A percentile compares a stretch with the other conserved stretches of the same genome.
Conservation (phyloP, 805 yeast genomes). For the Metschnikowia corniflorae region DNA sequence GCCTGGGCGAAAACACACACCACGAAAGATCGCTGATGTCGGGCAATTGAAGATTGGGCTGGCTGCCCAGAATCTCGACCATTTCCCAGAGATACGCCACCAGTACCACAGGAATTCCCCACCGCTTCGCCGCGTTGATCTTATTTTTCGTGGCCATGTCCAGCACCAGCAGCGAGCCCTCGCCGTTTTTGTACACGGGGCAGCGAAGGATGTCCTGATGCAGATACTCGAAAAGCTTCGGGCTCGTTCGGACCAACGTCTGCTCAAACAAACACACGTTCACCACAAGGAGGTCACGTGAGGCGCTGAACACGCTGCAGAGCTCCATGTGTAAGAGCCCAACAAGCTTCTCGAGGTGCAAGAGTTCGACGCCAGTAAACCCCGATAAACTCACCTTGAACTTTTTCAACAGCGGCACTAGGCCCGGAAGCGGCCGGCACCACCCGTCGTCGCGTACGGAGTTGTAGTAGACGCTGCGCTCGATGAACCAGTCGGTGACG, state of each 20-base stretch:
- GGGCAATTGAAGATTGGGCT: conserved; percentile 28
- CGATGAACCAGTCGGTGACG: conserved; percentile 80
- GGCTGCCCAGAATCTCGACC: conserved; percentile 24
- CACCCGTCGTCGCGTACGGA: conserved; percentile 52
- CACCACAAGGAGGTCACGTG: conserved; percentile 55
- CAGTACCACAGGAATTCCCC: conserved; percentile 59
- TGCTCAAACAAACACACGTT: conserved; percentile 45
- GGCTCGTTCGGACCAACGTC: conserved; percentile 37
- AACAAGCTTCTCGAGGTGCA: conserved; percentile 67
- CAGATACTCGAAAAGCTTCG: conserved; percentile 38
- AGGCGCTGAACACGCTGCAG: conserved; percentile 45
- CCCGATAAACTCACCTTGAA: conserved; percentile 60
- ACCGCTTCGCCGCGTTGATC: conserved; percentile 53
- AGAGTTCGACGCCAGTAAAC: conserved; percentile 69
- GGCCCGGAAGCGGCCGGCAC: conserved; percentile 52
- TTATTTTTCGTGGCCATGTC: conserved; percentile 48
- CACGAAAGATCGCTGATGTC: conserved; percentile 45
- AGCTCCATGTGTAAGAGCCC: conserved; percentile 49
- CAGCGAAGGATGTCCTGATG: conserved; percentile 32
- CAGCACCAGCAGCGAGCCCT: conserved; percentile 27
- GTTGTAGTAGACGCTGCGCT: conserved; percentile 62
- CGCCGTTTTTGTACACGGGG: conserved; percentile 26
- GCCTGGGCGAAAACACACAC: conserved; percentile 53
- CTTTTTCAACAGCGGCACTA: conserved; percentile 22
- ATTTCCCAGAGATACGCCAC: conserved; percentile 53